These are phyloP conservation scores for Vaccinium darrowii DNA, from an alignment of 148 eudicot genomes.

Conservation along the genomic window DNA sequence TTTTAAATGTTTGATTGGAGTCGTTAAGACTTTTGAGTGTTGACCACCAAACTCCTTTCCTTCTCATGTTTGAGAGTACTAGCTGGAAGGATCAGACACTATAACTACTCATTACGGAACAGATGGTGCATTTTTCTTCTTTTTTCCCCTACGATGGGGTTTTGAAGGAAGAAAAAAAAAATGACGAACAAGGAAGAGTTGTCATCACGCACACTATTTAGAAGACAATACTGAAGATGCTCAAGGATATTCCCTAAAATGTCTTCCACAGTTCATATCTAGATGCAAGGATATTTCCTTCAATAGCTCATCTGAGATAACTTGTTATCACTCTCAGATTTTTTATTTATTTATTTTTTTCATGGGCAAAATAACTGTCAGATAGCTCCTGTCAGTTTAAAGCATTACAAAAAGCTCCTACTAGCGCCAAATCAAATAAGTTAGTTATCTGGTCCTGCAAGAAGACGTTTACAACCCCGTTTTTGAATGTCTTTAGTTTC, in stretches of 20 bases:
- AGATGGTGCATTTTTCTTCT: no score
- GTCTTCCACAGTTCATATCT: background rate
- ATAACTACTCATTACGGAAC: background rate
- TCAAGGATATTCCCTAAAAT: background rate
- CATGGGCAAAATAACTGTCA: no score
- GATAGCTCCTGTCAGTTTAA: background rate
- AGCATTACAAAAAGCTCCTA: background rate
- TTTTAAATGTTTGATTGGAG: no score
- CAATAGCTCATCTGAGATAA: background rate
- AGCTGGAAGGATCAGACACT: background rate
- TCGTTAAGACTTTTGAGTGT: background rate
- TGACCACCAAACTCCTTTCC: background rate
- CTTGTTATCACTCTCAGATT: background rate
- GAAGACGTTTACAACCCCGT: background rate
- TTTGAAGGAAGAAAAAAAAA: no score
- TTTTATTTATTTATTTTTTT: no score
- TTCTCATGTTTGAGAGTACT: no score
- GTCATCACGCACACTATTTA: no score
- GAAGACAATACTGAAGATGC: background rate
- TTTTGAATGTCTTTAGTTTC: background rate
- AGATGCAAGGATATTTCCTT: background rate
- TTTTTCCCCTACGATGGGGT: no score
- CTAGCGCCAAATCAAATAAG: no score
- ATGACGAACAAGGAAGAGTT: no score
- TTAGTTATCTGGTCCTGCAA: background rate